Conservation (phyloP, 106 monocot genomes). For the Acanthochlamys bracteata region DNA sequence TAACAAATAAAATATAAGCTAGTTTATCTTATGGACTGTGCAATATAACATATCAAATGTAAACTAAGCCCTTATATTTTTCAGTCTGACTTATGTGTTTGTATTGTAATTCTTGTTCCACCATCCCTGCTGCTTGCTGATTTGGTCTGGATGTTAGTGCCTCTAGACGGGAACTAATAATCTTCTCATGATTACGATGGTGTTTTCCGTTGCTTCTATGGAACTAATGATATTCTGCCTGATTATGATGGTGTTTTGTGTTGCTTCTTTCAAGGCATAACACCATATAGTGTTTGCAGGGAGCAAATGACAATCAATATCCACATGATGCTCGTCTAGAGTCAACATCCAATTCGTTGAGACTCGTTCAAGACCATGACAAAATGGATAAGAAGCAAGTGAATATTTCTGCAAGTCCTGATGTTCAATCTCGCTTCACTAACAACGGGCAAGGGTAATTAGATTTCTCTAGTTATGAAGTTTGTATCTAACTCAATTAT, state of each 20-base stretch:
- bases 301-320: constrained; percentile 26
- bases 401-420: constrained; percentile 21
- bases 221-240: not conserved
- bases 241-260: not conserved
- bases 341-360: constrained; percentile 17
- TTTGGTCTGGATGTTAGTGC: too few relatives aligned
- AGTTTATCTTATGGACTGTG: too few relatives aligned
- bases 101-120: too few relatives aligned
- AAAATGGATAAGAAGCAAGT: constrained; percentile 22
- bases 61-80: too few relatives aligned
- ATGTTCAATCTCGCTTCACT: constrained; percentile 15
- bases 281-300: constrained; percentile 22
- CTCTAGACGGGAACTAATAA: not conserved
- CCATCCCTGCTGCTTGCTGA: too few relatives aligned
- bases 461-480: not conserved
- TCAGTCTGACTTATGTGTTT: too few relatives aligned
- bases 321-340: constrained; percentile 27
- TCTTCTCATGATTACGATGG: not conserved
- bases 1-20: too few relatives aligned
- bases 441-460: constrained; percentile 23
- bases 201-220: not conserved
- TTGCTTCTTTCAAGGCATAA: too few relatives aligned
- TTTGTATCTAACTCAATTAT: not conserved
- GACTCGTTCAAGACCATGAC: constrained; percentile 24
- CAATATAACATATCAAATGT: too few relatives aligned